Percentiles rank a stretch among this genome's conserved stretches.
phyloP scores from a whole-genome alignment of 305 asterid genomes.

The Coffea humblotiana region DNA sequence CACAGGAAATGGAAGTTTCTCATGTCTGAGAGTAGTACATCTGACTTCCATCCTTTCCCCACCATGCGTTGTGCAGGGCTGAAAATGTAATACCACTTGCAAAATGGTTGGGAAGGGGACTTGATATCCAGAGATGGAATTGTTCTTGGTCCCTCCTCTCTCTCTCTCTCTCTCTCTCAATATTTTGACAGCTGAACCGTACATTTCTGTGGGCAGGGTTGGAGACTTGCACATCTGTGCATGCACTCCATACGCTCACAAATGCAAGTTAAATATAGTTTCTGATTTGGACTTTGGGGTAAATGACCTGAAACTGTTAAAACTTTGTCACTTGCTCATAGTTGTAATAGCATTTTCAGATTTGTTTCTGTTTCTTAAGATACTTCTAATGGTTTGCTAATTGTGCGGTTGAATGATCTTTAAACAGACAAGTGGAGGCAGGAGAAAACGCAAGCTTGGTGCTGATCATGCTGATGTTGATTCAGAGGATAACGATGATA shows the following conservation, averaged over 20 bases:
- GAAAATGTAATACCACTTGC: neutral
- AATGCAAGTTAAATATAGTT: neutral
- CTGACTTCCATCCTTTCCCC: neutral
- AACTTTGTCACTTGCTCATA: neutral
- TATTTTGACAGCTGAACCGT: neutral
- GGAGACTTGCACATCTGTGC: neutral
- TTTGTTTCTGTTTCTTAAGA: neutral
- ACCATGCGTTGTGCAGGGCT: neutral
- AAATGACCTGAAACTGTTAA: neutral
- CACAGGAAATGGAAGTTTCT: too few relatives aligned
- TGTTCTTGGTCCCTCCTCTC: neutral
- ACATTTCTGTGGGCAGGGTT: neutral
- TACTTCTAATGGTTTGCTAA: neutral
- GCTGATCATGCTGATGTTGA: slow-evolving; percentile 55
- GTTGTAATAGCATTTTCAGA: neutral
- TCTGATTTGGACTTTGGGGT: neutral
- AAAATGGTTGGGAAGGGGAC: neutral
- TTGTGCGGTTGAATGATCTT: slow-evolving; percentile 10
- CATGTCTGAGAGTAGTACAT: too few relatives aligned
- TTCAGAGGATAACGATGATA: slow-evolving; percentile 66
- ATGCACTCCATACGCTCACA: neutral
- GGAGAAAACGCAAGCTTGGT: slow-evolving; percentile 75
- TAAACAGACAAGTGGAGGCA: slow-evolving; percentile 67
- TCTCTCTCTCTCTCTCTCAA: neutral
- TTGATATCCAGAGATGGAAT: neutral